Percentiles rank a stretch among this genome's conserved stretches.
Conservation (phyloP, 2,329 filamentous ascomycete species). For the Plenodomus lindquistii region DNA sequence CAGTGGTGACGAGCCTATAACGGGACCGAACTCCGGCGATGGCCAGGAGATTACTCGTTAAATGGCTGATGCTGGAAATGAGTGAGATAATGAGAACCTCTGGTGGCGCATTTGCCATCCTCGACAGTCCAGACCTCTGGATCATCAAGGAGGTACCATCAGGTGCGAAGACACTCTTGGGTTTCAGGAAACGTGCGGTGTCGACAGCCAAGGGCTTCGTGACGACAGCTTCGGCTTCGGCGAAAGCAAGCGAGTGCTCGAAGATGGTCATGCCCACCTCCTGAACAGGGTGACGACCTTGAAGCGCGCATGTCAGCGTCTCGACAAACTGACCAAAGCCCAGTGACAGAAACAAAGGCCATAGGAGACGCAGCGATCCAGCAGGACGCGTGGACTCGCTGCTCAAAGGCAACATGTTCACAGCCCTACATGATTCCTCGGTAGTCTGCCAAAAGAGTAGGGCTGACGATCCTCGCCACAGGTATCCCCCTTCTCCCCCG, state of each 20-base stretch:
- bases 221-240: conserved; percentile 89
- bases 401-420: conserved; percentile 67
- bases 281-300: conserved; percentile 76
- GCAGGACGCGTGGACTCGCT: conserved; percentile 60
- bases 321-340: conserved; percentile 84
- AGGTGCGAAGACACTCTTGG: conserved; percentile 44
- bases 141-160: conserved; percentile 50
- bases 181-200: conserved; percentile 56
- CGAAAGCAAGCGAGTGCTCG: conserved; percentile 93
- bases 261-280: conserved; percentile 97
- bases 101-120: conserved; percentile 82
- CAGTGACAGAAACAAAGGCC: conserved; percentile 72
- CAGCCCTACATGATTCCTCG: conserved; percentile 71
- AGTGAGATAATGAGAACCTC: conserved; percentile 86
- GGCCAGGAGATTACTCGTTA: conserved; percentile 81
- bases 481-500: conserved; percentile 64
- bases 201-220: conserved; percentile 77
- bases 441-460: conserved; percentile 77
- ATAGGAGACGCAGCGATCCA: conserved; percentile 77
- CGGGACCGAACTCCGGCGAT: conserved; percentile 77
- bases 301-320: conserved; percentile 82
- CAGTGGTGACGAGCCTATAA: conserved; percentile 83
- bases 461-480: conserved; percentile 73
- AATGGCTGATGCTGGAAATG: conserved; percentile 85
- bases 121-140: conserved; percentile 66